These are phyloP conservation scores for Ceratopteris richardii DNA, from an alignment of 75 land plant genomes.

Conservation along the genomic window DNA sequence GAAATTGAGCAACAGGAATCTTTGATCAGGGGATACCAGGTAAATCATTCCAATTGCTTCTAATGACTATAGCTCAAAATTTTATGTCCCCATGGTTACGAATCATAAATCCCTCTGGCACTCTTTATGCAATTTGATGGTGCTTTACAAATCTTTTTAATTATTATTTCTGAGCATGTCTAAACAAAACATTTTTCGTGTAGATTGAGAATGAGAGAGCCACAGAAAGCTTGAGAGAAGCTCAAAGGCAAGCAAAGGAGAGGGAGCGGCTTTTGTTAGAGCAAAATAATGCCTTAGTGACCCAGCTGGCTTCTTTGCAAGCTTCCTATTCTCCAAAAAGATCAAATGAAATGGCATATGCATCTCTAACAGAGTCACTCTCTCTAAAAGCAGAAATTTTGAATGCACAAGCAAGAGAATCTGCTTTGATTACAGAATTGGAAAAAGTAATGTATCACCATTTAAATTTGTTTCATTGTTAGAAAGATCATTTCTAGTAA, in stretches of 20 bases:
- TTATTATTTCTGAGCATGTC: neutral
- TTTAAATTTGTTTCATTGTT: too few relatives aligned
- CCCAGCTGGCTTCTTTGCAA: conserved; percentile 11
- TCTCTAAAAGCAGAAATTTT: neutral
- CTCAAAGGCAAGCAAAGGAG: conserved; percentile 18
- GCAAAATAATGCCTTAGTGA: conserved; percentile 18
- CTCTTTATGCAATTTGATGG: too few relatives aligned
- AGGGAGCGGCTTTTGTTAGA: conserved; percentile 16
- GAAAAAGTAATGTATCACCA: conserved; percentile 10
- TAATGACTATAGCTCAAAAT: neutral
- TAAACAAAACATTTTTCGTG: neutral
- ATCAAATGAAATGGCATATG: neutral
- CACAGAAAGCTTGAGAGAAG: conserved; percentile 14
- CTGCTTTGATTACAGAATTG: neutral
- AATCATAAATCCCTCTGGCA: neutral
- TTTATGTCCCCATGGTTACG: neutral
- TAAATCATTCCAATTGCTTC: neutral
- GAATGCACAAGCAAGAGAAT: conserved; percentile 2
- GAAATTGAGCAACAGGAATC: conserved; percentile 28
- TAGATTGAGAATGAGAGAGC: conserved; percentile 30
- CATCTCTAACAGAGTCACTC: conserved; percentile 2
- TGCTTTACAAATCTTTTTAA: neutral
- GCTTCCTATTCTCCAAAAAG: neutral
- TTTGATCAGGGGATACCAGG: conserved; percentile 29
- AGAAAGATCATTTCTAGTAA: too few relatives aligned